These are phyloP conservation scores for Sporisorium exsertum DNA, from an alignment of 1,284 basidiomycete species.

Conservation along the genomic window DNA sequence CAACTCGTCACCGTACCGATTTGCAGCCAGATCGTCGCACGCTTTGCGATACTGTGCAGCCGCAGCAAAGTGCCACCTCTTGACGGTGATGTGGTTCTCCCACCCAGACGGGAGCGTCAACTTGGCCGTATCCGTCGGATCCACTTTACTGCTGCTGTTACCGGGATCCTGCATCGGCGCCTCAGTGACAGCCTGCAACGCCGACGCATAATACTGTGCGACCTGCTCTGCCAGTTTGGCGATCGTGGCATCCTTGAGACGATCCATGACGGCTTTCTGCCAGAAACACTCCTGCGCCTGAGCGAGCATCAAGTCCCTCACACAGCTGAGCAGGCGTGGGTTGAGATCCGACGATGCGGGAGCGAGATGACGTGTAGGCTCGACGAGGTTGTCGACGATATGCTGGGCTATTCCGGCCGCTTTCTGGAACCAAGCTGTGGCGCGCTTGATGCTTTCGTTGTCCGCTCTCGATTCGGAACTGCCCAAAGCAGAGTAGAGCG, in stretches of 20 bases:
- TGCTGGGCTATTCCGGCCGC: slow-evolving; percentile 57
- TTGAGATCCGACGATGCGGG: slow-evolving; percentile 55
- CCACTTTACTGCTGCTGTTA: neutral
- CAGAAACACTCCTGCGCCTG: slow-evolving; percentile 97
- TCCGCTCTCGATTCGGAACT: slow-evolving; percentile 53
- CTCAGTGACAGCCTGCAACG: slow-evolving; percentile 32
- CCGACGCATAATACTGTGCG: slow-evolving; percentile 52
- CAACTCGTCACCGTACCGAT: slow-evolving; percentile 69
- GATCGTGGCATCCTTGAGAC: slow-evolving; percentile 85
- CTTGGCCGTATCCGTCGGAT: slow-evolving; percentile 18
- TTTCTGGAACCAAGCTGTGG: slow-evolving; percentile 58
- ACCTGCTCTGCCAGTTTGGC: slow-evolving; percentile 85
- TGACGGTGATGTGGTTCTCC: slow-evolving; percentile 84
- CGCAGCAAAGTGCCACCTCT: slow-evolving; percentile 86
- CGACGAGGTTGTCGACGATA: slow-evolving; percentile 47
- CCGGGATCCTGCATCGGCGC: neutral
- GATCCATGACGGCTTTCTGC: slow-evolving; percentile 86
- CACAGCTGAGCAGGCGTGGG: slow-evolving; percentile 75
- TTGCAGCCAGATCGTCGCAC: slow-evolving; percentile 87
- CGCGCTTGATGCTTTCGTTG: slow-evolving; percentile 63
- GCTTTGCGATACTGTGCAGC: slow-evolving; percentile 91
- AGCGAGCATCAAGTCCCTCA: slow-evolving; percentile 85
- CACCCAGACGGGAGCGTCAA: slow-evolving; percentile 75
- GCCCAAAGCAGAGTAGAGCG: slow-evolving; percentile 56
- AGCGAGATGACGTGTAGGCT: slow-evolving; percentile 26